Conservation (phyloP, 2,329 filamentous ascomycete genomes). For the Tolypocladium sp. region DNA sequence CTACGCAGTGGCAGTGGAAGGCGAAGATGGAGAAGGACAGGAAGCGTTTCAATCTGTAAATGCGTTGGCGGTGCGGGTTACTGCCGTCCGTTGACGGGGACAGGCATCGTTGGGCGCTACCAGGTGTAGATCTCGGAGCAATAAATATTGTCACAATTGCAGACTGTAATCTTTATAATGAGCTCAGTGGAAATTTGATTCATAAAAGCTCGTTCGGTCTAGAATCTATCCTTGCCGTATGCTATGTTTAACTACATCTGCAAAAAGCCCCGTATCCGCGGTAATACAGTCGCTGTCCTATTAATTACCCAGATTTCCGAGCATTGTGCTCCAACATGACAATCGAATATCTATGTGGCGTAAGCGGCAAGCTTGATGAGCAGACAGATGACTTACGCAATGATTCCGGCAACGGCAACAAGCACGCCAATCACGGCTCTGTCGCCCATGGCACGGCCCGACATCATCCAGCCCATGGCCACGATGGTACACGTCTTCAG, state of each 20-base stretch:
- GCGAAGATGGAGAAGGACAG: conserved; percentile 88
- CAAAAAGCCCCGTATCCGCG: neutral
- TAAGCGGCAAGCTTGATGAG: conserved; percentile 13
- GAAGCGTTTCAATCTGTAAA: conserved; percentile 83
- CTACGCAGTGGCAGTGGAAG: conserved; percentile 95
- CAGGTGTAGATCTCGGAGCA: neutral
- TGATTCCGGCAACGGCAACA: conserved; percentile 47
- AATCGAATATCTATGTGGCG: conserved; percentile 30
- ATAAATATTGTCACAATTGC: neutral
- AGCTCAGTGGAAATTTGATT: neutral
- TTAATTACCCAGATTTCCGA: neutral
- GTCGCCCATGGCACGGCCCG: conserved; percentile 45
- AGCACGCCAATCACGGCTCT: conserved; percentile 46
- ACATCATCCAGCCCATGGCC: conserved; percentile 50
- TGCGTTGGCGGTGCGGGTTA: neutral
- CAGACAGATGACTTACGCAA: conserved; percentile 40
- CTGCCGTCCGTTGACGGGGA: no score
- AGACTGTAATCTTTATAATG: neutral
- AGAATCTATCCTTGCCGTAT: neutral
- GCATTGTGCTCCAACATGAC: conserved; percentile 36
- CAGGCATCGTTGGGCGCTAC: neutral
- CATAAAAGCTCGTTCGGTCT: neutral
- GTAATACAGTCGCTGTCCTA: no score
- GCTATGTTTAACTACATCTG: neutral
- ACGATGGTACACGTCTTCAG: conserved; percentile 59